phyloP scores from a whole-genome alignment of 2,329 filamentous ascomycete species.

The Onygenales sp. region DNA sequence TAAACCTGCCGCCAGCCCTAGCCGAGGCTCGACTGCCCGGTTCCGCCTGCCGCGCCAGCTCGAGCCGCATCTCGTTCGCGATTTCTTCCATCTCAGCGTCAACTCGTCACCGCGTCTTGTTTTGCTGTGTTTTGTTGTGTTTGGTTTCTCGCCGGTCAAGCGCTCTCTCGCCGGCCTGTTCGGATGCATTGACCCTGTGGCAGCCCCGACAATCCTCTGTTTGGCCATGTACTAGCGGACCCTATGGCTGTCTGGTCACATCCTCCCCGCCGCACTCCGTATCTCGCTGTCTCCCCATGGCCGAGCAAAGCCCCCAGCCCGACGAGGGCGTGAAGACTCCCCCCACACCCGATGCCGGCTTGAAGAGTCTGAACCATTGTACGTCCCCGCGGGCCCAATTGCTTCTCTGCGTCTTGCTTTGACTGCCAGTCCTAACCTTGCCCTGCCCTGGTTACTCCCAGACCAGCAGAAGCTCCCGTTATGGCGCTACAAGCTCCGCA shows the following conservation, averaged over 20 bases:
- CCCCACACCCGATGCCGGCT: conserved; percentile 50
- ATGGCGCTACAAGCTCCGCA: conserved; percentile 83
- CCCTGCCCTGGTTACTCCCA: conserved; percentile 26
- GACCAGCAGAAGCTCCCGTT: conserved; percentile 72
- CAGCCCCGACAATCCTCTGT: no score
- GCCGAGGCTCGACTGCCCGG: no score
- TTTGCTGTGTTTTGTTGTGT: no score
- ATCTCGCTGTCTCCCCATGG: conserved; percentile 22
- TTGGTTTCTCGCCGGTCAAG: no score
- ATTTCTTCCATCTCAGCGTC: no score
- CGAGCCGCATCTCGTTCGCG: no score
- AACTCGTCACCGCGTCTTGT: no score
- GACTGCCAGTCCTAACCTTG: neutral
- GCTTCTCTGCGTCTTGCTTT: conserved; percentile 4
- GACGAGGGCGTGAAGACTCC: conserved; percentile 10
- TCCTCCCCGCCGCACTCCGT: conserved; percentile 3
- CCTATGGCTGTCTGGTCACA: conserved; percentile 7
- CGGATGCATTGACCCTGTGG: no score
- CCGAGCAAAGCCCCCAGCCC: conserved; percentile 17
- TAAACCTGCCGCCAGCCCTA: no score
- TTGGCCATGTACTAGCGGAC: neutral
- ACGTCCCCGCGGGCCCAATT: conserved; percentile 12
- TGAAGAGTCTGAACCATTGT: conserved; percentile 73
- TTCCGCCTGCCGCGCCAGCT: no score
- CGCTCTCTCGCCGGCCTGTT: no score